phyloP scores from a whole-genome alignment of 2,329 filamentous ascomycete genomes.

The Fusarium mexicanum region DNA sequence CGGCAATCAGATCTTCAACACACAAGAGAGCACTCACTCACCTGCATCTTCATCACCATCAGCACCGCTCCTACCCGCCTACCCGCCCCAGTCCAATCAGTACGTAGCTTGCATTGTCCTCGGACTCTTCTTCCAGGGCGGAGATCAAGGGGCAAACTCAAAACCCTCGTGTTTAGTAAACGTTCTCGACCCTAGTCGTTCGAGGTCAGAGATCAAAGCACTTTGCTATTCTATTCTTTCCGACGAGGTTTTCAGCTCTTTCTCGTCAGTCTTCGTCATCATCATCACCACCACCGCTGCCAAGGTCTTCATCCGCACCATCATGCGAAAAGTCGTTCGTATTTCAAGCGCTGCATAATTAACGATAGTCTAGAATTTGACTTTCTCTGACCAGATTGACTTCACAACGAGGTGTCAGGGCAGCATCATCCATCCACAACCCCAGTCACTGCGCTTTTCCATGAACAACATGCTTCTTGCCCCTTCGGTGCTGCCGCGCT shows the following conservation, averaged over 20 bases:
- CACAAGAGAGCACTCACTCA: neutral
- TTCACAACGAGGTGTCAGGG: conserved; percentile 30
- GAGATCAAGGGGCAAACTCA: conserved; percentile 17
- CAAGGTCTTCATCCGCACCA: neutral
- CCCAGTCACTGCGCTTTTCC: conserved; percentile 8
- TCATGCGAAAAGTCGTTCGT: neutral
- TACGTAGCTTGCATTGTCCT: neutral
- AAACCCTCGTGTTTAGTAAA: conserved; percentile 13
- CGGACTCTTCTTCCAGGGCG: conserved; percentile 26
- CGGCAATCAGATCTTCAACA: conserved; percentile 27
- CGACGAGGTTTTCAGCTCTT: neutral
- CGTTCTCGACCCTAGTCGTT: conserved; percentile 11
- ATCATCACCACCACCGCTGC: neutral
- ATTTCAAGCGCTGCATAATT: neutral
- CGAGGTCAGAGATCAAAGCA: conserved; percentile 3
- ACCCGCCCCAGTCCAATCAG: conserved; percentile 1
- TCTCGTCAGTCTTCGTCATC: conserved; percentile 23
- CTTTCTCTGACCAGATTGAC: conserved; percentile 8
- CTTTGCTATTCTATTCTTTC: neutral
- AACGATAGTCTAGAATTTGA: neutral
- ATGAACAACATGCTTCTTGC: conserved; percentile 17
- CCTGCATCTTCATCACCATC: neutral
- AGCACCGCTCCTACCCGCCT: conserved; percentile 25
- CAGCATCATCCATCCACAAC: conserved; percentile 39
- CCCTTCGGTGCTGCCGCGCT: conserved; percentile 34